Base-by-base conservation (phyloP, 2,329 filamentous ascomycete species). In the Sphaerulina vaccinii region DNA sequence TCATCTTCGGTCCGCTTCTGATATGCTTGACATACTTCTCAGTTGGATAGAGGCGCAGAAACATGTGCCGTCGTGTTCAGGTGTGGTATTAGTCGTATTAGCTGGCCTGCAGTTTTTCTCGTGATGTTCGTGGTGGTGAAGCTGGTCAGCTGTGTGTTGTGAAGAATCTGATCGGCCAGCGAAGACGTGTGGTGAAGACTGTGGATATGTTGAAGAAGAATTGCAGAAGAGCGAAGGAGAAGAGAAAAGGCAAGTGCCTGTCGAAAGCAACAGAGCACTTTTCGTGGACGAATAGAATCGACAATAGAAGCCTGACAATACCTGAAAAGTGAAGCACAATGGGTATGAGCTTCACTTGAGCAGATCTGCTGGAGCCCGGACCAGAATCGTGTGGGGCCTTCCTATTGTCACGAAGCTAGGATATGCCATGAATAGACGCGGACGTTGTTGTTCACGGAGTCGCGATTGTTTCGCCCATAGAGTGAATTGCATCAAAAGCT, bases 251-350 rank as follows among this genome's bases (percentile, higher is more conserved):
- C 60, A 56, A 55, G 57, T 54, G 63, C 64, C 59, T 60, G 43
- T 60, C 51, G 54, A 61, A 62, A 62, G 61, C 60, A 48, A 57
- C 56, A 56, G 58, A 57, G 65, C 65, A 65, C 64, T 58, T 56
- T 44, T 50, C 38, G 52, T 40, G 42, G 66, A 57, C 68, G 65
- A 70, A 65, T 54, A 54, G 49, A 41, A 54, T 59, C 57, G 57
- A 68, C 69, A 73, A 71, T 69, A 70, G 62, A 59, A 68, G 68
- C 63, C 43, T 44, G 61, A 67, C 62, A 67, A 68, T 66, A 62
- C 52, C 49, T 53, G 54, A 61, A 61, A 41, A 56, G 54, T 54
- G 58, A 59, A 51, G 54, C 59, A 57, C 51, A 51, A 49, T 50
- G 51, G 55, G 29, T 49, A 42, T 54, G 33, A 41, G 47, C 51